A percentile compares a stretch with the other conserved stretches of the same genome.
phyloP scores from a whole-genome alignment of 1,139 yeast genomes.

The Kodamaea alishanica region DNA sequence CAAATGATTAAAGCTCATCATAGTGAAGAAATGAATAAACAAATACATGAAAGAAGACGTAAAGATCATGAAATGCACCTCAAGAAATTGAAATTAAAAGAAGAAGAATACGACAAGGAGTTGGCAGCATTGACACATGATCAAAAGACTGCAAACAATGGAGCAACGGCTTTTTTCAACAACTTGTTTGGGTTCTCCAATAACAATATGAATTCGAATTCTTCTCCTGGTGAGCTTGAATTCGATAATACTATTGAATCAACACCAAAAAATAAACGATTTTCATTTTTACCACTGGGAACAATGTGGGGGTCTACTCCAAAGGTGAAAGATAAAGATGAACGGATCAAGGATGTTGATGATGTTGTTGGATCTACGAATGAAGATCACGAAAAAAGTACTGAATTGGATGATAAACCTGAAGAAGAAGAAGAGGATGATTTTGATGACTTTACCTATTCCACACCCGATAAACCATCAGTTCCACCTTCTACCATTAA shows the following conservation, averaged over 20 bases:
- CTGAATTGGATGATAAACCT: neutral
- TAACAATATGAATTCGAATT: neutral
- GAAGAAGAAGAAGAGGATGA: conserved; percentile 6
- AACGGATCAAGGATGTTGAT: neutral
- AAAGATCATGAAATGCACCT: conserved; percentile 41
- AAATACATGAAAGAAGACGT: conserved; percentile 40
- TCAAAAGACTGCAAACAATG: conserved; percentile 9
- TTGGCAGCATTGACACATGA: conserved; percentile 26
- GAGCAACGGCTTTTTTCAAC: conserved; percentile 24
- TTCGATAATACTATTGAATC: neutral
- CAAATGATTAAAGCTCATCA: conserved; percentile 39
- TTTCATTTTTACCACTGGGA: conserved; percentile 11
- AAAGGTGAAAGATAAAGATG: neutral
- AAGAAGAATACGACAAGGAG: conserved; percentile 39
- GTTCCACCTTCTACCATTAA: conserved; percentile 1
- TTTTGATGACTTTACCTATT: conserved; percentile 14
- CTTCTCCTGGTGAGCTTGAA: conserved; percentile 2
- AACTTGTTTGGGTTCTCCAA: conserved; percentile 24
- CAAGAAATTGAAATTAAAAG: conserved; percentile 34
- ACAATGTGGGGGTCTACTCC: conserved; percentile 2
- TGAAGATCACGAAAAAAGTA: neutral
- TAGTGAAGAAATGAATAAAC: conserved; percentile 35
- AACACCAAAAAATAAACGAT: conserved; percentile 5
- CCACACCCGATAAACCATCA: conserved; percentile 4
- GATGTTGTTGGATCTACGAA: neutral